Evolutionary conservation across 1,284 basidiomycete species (phyloP).

Genomic region (Ceratobasidium sp.): DNA sequence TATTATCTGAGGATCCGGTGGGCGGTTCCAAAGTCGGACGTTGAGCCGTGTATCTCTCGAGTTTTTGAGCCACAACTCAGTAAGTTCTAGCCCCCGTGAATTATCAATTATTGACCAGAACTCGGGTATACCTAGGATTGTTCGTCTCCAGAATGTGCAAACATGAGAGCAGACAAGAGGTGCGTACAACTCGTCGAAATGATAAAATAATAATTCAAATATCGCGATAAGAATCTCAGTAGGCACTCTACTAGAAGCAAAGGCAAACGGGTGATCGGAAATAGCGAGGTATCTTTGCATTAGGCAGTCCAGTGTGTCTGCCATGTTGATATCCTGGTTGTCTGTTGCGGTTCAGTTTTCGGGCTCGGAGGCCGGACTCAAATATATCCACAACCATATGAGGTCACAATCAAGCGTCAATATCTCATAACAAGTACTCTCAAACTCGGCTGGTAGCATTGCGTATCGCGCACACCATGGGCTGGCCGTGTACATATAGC

Average conservation of each 20-base stretch:
- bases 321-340: no score
- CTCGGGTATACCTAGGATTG: background rate
- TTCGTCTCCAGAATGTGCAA: background rate
- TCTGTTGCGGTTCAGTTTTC: no score
- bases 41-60: background rate
- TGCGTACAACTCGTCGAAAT: background rate
- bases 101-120: background rate
- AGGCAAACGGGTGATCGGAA: background rate
- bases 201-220: background rate
- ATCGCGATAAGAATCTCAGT: background rate
- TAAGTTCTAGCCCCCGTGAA: background rate
- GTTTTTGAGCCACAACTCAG: background rate
- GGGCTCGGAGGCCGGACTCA: no score
- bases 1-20: background rate
- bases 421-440: no score
- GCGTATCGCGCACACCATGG: no score
- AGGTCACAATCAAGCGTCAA: no score
- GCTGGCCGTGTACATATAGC: no score
- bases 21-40: background rate
- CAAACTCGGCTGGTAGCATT: no score
- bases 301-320: background rate
- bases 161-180: conserved; percentile 16
- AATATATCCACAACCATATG: no score
- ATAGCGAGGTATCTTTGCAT: background rate
- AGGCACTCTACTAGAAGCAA: background rate